These are phyloP conservation scores for Pyrenochaeta sp. DNA, from an alignment of 2,329 filamentous ascomycete genomes.

Conservation along the genomic window DNA sequence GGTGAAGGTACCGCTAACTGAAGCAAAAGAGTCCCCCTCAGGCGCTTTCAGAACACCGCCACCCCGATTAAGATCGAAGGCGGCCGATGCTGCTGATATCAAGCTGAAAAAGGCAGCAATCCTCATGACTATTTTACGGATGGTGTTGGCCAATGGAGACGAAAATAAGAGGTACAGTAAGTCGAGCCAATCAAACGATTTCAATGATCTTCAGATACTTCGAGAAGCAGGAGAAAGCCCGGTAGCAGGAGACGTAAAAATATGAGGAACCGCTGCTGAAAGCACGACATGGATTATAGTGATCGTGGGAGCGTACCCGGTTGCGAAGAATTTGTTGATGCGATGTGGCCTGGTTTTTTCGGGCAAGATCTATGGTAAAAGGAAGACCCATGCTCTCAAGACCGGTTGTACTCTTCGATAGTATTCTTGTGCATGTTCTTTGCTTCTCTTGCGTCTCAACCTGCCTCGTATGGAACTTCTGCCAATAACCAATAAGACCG, in stretches of 20 bases:
- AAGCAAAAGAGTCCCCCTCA: slow-evolving; percentile 26
- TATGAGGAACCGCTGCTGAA: slow-evolving; percentile 6
- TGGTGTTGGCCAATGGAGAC: not conserved
- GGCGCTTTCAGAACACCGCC: slow-evolving; percentile 36
- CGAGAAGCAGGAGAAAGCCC: slow-evolving; percentile 3
- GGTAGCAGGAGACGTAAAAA: slow-evolving; percentile 9
- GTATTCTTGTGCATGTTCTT: not conserved
- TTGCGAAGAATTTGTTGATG: slow-evolving; percentile 4
- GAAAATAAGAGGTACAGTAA: not conserved
- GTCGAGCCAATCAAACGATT: slow-evolving; percentile 3
- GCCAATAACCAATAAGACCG: slow-evolving; percentile 4
- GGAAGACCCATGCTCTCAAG: not conserved
- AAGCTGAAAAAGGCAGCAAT: slow-evolving; percentile 13
- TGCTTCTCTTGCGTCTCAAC: not conserved
- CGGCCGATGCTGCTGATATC: slow-evolving; percentile 21
- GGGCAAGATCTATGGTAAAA: not conserved
- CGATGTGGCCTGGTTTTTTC: not conserved
- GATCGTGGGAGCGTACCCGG: slow-evolving; percentile 17
- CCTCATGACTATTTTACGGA: slow-evolving; percentile 18
- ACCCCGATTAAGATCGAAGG: slow-evolving; percentile 32
- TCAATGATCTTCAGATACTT: slow-evolving; percentile 3
- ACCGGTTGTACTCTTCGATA: slow-evolving; percentile 4
- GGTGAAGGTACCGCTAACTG: slow-evolving; percentile 32
- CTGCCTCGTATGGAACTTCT: not conserved
- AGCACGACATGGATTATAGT: slow-evolving; percentile 17